Evolutionary conservation across 1,284 basidiomycete species (phyloP).

Genomic region (Trichosporon coremiiforme): DNA sequence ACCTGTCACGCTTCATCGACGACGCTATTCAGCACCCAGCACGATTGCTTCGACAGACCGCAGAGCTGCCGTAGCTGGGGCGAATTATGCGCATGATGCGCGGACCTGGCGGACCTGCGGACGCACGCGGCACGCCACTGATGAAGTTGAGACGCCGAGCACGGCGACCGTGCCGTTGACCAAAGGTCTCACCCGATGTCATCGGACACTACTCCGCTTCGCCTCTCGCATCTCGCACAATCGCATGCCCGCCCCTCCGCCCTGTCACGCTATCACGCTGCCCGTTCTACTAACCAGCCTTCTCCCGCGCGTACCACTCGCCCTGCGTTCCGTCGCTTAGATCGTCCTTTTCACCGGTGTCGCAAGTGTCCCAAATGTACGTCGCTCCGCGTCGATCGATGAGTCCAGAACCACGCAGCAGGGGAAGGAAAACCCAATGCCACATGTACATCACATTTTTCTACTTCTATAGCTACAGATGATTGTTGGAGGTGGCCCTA

Average conservation of each 20-base stretch:
- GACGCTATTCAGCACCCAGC: not conserved
- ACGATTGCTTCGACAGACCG: not conserved
- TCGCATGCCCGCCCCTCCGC: not conserved
- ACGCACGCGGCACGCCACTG: not conserved
- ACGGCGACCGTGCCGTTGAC: too few relatives aligned
- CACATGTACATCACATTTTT: conserved; percentile 26
- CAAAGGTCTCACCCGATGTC: not conserved
- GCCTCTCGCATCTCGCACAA: conserved; percentile 1
- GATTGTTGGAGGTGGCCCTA: not conserved
- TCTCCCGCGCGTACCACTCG: not conserved
- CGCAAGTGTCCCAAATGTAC: not conserved
- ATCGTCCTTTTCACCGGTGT: not conserved
- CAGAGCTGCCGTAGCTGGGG: not conserved
- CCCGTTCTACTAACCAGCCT: not conserved
- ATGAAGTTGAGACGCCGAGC: not conserved
- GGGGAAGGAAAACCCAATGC: conserved; percentile 1
- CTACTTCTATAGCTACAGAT: conserved; percentile 32
- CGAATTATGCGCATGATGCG: not conserved
- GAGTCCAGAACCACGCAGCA: too few relatives aligned
- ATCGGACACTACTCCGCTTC: not conserved
- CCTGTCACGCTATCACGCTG: conserved; percentile 9
- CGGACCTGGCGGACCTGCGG: too few relatives aligned
- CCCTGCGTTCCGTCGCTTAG: not conserved
- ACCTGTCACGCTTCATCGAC: not conserved
- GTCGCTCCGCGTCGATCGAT: too few relatives aligned